phyloP scores from a whole-genome alignment of 1,139 yeast species.

The Geotrichum aggregatum region DNA sequence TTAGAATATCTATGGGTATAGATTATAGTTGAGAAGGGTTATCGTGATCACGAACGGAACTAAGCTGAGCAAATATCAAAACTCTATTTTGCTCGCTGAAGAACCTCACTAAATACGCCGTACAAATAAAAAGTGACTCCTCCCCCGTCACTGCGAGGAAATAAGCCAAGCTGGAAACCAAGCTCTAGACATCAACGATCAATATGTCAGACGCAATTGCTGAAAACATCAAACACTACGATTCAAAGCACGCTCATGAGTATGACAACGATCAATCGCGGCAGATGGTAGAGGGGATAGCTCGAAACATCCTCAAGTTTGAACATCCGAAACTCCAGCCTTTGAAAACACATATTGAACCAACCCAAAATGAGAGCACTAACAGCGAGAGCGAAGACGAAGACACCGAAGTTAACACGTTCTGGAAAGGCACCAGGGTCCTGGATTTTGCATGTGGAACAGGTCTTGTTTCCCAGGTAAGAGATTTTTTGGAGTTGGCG shows the following conservation, averaged over 20 bases:
- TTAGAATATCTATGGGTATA: too few species aligned
- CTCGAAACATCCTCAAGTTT: conserved; percentile 20
- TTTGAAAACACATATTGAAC: neutral
- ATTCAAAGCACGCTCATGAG: conserved; percentile 9
- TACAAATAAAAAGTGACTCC: too few species aligned
- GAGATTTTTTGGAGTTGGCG: neutral
- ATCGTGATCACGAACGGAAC: too few species aligned
- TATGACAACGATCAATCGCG: conserved; percentile 30
- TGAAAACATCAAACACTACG: conserved; percentile 11
- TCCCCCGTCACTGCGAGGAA: too few species aligned
- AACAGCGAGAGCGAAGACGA: conserved; percentile 13
- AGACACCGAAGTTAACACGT: conserved; percentile 9
- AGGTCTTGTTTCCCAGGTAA: conserved; percentile 29
- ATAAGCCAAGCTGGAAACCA: too few species aligned
- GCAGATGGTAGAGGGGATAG: conserved; percentile 42
- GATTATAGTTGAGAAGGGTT: too few species aligned
- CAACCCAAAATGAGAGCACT: neutral
- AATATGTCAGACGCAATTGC: conserved; percentile 3
- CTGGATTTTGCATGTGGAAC: conserved; percentile 38
- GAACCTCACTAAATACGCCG: too few species aligned
- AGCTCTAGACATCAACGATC: too few species aligned
- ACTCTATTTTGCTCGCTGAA: too few species aligned
- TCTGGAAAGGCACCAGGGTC: conserved; percentile 28
- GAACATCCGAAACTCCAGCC: conserved; percentile 5
- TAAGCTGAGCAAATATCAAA: too few species aligned